Base-by-base conservation (phyloP, 768 basidiomycete genomes). In the Trametes sanguinea region DNA sequence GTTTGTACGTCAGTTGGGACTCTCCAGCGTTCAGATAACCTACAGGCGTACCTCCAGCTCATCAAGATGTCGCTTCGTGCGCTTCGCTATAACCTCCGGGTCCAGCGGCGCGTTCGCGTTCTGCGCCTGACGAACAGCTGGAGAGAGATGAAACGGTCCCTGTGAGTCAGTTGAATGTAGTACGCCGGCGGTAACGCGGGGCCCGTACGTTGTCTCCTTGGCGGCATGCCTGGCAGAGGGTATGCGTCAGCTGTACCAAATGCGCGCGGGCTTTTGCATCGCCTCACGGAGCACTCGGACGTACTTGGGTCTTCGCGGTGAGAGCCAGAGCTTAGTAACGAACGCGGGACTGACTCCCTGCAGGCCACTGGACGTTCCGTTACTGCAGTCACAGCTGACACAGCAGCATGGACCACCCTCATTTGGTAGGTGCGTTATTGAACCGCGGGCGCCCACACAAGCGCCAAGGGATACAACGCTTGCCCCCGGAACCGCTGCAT, bases 11-110 rank as follows among this genome's bases (percentile, higher is more conserved):
- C 16, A 61, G 35, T 13, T 27, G 54, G 57, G 57, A 50, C 39
- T 43, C 43, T 62, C 44, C 27, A 37, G 47, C 51, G 35, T 55
- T 5, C 51, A 40, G 44, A 14, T 35, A 64, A 10, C 57, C 62
- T 56, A 33, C 5, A 29, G 47, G 22, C 73, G 10, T 67, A 88
- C 92, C 82, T 95, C 92, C 51, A 95, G 86, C 72, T 95, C 92
- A 64, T 90, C 90, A 7, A 95, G 82, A 73, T 89, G 92, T 44
- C 85, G 78, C 73, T 83, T 87, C 8, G 85, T 89, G 60, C 92
- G 85, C 72, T 89, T 91, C 9, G 87, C 84, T 59, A 94, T 80
- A 48, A 89, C 75, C 57, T 92, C 89, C 0, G 85, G 78, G 10
- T 86, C 78, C 17, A 90, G 74, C 2, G 63, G 62, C 16, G 51